phyloP scores from a whole-genome alignment of 208 protist species.

The Leishmania guyanensis region DNA sequence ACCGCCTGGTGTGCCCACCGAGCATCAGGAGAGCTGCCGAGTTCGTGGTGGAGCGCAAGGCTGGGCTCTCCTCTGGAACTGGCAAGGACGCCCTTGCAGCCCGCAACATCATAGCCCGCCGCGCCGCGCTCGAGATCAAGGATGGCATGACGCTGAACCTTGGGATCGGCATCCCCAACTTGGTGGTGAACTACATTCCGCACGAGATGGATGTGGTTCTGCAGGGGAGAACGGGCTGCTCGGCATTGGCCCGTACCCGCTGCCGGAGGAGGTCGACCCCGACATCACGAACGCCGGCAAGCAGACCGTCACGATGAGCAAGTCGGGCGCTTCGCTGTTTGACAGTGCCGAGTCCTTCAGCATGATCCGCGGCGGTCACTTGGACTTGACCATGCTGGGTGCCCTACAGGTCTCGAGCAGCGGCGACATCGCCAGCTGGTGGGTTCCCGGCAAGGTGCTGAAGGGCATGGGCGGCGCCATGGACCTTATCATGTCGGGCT shows the following conservation, averaged over 20 bases:
- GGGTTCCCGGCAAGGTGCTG: slow-evolving; percentile 94
- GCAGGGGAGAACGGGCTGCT: slow-evolving; percentile 89
- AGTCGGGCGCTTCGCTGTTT: slow-evolving; percentile 72
- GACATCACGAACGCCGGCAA: slow-evolving; percentile 96
- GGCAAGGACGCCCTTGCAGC: slow-evolving; percentile 15
- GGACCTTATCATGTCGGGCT: slow-evolving; percentile 79
- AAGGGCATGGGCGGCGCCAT: slow-evolving; percentile 96
- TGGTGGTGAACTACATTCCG: slow-evolving; percentile 85
- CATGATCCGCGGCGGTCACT: slow-evolving; percentile 95
- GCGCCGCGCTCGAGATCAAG: slow-evolving; percentile 91
- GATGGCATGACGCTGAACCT: slow-evolving; percentile 95
- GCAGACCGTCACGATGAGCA: slow-evolving; percentile 88
- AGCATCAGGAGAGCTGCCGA: slow-evolving; percentile 14
- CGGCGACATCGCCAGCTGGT: slow-evolving; percentile 96
- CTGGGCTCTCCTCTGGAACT: not conserved
- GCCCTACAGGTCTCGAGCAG: slow-evolving; percentile 84
- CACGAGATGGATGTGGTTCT: slow-evolving; percentile 75
- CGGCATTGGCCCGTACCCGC: slow-evolving; percentile 88
- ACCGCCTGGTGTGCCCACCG: slow-evolving; percentile 66
- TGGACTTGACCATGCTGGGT: slow-evolving; percentile 93
- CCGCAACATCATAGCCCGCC: slow-evolving; percentile 67
- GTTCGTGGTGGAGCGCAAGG: slow-evolving; percentile 15
- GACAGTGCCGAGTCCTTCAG: slow-evolving; percentile 84
- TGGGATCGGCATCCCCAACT: slow-evolving; percentile 94
- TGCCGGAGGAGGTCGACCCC: slow-evolving; percentile 69